Evolutionary conservation across 768 basidiomycete genomes (phyloP).

Genomic region (Trametes meyenii): DNA sequence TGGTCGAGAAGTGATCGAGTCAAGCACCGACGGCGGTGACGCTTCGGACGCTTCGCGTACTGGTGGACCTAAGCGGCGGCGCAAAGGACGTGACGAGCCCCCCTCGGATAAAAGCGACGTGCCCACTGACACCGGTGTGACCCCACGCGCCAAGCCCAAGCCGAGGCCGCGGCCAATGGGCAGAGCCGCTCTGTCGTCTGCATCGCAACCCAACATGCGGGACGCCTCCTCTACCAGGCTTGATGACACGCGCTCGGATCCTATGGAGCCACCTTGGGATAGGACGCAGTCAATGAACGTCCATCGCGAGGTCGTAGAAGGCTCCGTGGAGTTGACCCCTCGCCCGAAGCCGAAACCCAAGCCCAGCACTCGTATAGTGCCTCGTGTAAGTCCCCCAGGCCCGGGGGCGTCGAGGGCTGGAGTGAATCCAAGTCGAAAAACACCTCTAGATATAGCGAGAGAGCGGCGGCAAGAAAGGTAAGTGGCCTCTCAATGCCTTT

Average conservation of each 20-base stretch:
- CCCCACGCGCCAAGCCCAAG: slow-evolving; percentile 3
- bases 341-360: slow-evolving; percentile 1
- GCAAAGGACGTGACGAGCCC: background rate
- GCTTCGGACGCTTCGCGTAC: slow-evolving; percentile 8
- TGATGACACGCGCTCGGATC: background rate
- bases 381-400: background rate
- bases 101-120: background rate
- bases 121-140: background rate
- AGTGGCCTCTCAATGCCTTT: background rate
- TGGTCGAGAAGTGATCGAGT: background rate
- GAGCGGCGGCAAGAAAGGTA: slow-evolving; percentile 13
- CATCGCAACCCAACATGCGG: background rate
- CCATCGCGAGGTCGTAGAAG: background rate
- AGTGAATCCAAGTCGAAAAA: background rate
- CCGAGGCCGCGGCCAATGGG: slow-evolving; percentile 4
- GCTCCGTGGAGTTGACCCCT: background rate
- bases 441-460: slow-evolving; percentile 13
- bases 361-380: no score
- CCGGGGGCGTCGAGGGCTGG: background rate
- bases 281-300: background rate
- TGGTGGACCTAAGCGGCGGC: background rate
- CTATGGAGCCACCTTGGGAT: background rate
- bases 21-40: slow-evolving; percentile 15
- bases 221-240: background rate
- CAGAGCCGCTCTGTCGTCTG: background rate